Conservation (phyloP, 768 basidiomycete genomes). For the Russula griseocarnosa region DNA sequence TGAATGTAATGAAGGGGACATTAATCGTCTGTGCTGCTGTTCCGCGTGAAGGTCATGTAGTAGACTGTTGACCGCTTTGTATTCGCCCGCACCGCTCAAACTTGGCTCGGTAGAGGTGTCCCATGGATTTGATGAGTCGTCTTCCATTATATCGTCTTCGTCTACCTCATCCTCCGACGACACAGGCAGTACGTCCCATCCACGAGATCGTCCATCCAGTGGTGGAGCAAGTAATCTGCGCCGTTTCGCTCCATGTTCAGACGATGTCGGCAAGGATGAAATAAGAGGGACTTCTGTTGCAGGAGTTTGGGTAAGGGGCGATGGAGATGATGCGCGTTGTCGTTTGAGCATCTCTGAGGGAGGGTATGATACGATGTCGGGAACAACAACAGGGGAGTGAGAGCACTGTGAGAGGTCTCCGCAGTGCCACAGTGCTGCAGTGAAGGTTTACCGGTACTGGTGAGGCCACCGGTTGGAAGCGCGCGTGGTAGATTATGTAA, state of each 20-base stretch:
- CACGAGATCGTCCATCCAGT: constrained; percentile 50
- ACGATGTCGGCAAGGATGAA: constrained; percentile 32
- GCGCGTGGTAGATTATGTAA: constrained; percentile 25
- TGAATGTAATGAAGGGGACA: constrained; percentile 25
- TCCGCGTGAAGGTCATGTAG: constrained; percentile 69
- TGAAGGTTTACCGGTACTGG: neutral
- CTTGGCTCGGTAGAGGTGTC: constrained; percentile 10
- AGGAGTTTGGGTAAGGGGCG: constrained; percentile 14
- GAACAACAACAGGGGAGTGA: neutral
- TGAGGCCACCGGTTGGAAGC: neutral
- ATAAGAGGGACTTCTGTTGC: constrained; percentile 19
- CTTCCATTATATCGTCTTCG: constrained; percentile 30
- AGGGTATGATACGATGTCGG: neutral
- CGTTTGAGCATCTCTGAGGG: constrained; percentile 28
- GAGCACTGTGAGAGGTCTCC: neutral
- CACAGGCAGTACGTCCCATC: constrained; percentile 36
- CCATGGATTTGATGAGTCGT: neutral
- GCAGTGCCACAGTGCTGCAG: neutral
- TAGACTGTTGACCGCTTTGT: constrained; percentile 58
- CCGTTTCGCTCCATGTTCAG: constrained; percentile 46
- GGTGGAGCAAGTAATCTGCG: constrained; percentile 50
- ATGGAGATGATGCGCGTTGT: constrained; percentile 28
- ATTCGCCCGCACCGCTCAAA: constrained; percentile 36
- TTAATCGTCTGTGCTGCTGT: constrained; percentile 59
- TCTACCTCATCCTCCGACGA: constrained; percentile 33